Evolutionary conservation across 352 stramenopile genomes (phyloP).

Genomic region (Pythium brassicae): DNA sequence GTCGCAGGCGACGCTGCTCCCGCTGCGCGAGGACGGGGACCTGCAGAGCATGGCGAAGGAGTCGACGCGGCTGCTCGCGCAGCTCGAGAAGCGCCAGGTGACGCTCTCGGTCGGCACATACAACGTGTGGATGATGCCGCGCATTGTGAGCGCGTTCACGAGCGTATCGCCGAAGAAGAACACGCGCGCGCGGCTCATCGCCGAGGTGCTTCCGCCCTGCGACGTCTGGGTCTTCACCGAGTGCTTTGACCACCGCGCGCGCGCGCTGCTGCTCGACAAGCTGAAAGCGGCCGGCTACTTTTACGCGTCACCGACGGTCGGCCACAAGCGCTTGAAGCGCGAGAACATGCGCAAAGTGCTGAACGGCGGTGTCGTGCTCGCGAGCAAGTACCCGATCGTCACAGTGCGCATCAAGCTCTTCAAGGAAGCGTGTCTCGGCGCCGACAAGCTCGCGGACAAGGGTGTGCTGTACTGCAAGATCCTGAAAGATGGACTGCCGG

Average conservation of each 20-base stretch:
- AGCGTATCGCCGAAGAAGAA: constrained; percentile 72
- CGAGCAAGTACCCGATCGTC: constrained; percentile 72
- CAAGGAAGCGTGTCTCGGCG: constrained; percentile 49
- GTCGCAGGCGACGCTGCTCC: constrained; percentile 54
- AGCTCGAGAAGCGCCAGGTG: constrained; percentile 55
- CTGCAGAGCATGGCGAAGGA: constrained; percentile 69
- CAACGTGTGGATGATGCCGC: constrained; percentile 84
- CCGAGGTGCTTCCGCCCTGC: constrained; percentile 56
- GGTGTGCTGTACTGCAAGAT: constrained; percentile 80
- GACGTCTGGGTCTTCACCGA: constrained; percentile 77
- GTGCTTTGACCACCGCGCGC: constrained; percentile 74
- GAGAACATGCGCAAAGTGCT: constrained; percentile 68
- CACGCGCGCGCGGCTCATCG: constrained; percentile 65
- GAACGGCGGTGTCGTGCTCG: constrained; percentile 67
- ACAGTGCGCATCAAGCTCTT: constrained; percentile 71
- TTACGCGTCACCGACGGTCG: constrained; percentile 68
- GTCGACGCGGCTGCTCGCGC: constrained; percentile 55
- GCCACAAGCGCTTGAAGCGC: constrained; percentile 59
- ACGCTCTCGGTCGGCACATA: constrained; percentile 61
- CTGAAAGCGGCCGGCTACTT: constrained; percentile 61
- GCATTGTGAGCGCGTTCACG: constrained; percentile 71
- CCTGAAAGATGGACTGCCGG: constrained; percentile 61
- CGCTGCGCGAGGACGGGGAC: constrained; percentile 58
- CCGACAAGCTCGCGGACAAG: constrained; percentile 72
- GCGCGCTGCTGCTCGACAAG: constrained; percentile 56